Conservation (phyloP, 2,329 filamentous ascomycete species). For the Ceratocystis cacaofunesta region DNA sequence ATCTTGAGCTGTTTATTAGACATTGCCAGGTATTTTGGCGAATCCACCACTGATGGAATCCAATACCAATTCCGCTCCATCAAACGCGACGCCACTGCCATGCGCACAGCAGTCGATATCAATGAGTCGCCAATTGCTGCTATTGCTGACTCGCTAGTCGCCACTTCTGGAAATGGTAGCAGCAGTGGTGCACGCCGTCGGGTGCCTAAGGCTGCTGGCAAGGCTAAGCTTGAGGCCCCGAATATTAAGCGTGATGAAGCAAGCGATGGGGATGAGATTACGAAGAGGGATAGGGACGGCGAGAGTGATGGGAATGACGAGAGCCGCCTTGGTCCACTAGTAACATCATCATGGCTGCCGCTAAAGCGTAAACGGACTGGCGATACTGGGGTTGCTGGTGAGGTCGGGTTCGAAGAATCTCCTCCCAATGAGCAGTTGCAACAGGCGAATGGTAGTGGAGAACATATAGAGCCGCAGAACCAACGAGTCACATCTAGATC, state of each 20-base stretch:
- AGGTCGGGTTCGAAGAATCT: too few species aligned
- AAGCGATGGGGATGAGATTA: conserved; percentile 18
- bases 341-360: conserved; percentile 5
- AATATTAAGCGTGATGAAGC: conserved; percentile 21
- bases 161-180: conserved; percentile 17
- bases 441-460: too few species aligned
- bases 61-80: conserved; percentile 45
- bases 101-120: conserved; percentile 30
- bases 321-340: conserved; percentile 18
- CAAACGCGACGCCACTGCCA: conserved; percentile 36
- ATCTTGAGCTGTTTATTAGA: conserved; percentile 26
- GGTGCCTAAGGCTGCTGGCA: conserved; percentile 10
- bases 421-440: too few species aligned
- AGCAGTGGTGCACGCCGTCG: conserved; percentile 6
- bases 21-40: conserved; percentile 44
- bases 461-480: too few species aligned
- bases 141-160: conserved; percentile 21
- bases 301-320: conserved; percentile 19
- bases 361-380: conserved; percentile 1
- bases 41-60: conserved; percentile 42
- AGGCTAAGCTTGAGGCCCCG: conserved; percentile 13
- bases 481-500: too few species aligned
- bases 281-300: conserved; percentile 20
- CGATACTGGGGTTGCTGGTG: too few species aligned
- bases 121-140: conserved; percentile 33